Evolutionary conservation across 2,329 filamentous ascomycete species (phyloP), one percentile per base, ranked within the genome.

Genomic region (Xylaria multiplex): DNA sequence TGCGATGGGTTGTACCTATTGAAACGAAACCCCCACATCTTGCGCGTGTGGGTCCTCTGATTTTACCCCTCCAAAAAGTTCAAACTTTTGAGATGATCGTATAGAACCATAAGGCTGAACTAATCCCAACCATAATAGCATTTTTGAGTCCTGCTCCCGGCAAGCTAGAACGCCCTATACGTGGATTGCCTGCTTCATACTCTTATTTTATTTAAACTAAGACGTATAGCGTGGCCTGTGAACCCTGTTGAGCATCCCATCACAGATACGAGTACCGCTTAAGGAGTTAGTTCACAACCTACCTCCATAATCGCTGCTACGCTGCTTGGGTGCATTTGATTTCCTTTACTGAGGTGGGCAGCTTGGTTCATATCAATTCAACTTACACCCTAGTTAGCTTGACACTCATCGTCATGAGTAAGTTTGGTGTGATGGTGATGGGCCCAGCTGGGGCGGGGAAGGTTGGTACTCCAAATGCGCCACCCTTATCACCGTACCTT

Each of bases 371-470:
- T 14, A 40, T 22, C 42, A 42, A 13, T 14, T 32, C 13, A 19
- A 50, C 45, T 35, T 24, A 7, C 53, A 43, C 27, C 7, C n/a
- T 2, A 13, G 16, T 4, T 35, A 24, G 1, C 48, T 56, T 11
- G 45, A 45, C 30, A 11, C 43, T 50, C 19, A 50, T 57, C 76
- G 82, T 65, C 71, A 97, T 96, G 93, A 95, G 92, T 81, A 97
- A 97, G 81, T 98, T 94, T 78, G 96, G 96, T 59, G 90, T 93
- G 71, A 90, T 98, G 81, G 90, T 98, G 67, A 97, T 98, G 91
- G 96, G 96, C 78, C 96, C 95, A 67, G 95, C 96, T 22, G 96
- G 94, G 72, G 94, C 93, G 24, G 96, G 96, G 81, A 99, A 97
- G 86, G 90, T 91, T 80, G 71, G 82, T 59, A 24, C 50, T 8